phyloP scores from a whole-genome alignment of 768 basidiomycete species.

The Hydnomerulius pinastri region DNA sequence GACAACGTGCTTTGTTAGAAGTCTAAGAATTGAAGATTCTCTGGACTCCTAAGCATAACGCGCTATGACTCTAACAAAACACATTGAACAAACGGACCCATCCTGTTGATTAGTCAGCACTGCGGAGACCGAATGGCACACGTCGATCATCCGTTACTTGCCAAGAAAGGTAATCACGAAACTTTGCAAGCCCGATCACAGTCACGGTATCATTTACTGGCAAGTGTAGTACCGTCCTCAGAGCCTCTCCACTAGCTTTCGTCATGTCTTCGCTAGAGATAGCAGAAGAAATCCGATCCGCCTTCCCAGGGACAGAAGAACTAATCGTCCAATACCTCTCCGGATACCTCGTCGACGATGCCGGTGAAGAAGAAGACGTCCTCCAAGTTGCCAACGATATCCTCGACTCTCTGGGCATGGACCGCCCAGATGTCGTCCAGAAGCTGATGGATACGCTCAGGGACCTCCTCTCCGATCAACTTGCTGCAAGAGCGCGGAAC shows the following conservation, averaged over 20 bases:
- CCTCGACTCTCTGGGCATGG: constrained; percentile 74
- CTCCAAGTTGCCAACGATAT: constrained; percentile 75
- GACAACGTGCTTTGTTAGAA: too few species aligned
- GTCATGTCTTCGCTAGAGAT: constrained; percentile 80
- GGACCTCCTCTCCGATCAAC: constrained; percentile 64
- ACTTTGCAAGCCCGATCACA: too few species aligned
- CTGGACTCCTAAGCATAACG: too few species aligned
- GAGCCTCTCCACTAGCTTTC: too few species aligned
- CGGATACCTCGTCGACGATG: constrained; percentile 88
- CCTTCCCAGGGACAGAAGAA: constrained; percentile 79
- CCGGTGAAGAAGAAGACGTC: constrained; percentile 85
- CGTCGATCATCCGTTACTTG: too few species aligned
- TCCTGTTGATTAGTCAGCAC: not conserved
- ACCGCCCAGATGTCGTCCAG: constrained; percentile 57
- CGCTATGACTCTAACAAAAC: too few species aligned
- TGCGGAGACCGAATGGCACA: not conserved
- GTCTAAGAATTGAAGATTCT: too few species aligned
- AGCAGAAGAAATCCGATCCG: constrained; percentile 72
- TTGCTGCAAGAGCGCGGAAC: constrained; percentile 57
- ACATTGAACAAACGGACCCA: too few species aligned
- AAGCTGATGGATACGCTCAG: constrained; percentile 66
- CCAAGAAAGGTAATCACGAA: too few species aligned
- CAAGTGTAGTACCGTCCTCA: too few species aligned
- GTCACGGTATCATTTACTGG: too few species aligned
- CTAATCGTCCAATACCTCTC: constrained; percentile 83